Conservation (phyloP, 2,329 filamentous ascomycete species). For the Sarocladiaceae sp. region DNA sequence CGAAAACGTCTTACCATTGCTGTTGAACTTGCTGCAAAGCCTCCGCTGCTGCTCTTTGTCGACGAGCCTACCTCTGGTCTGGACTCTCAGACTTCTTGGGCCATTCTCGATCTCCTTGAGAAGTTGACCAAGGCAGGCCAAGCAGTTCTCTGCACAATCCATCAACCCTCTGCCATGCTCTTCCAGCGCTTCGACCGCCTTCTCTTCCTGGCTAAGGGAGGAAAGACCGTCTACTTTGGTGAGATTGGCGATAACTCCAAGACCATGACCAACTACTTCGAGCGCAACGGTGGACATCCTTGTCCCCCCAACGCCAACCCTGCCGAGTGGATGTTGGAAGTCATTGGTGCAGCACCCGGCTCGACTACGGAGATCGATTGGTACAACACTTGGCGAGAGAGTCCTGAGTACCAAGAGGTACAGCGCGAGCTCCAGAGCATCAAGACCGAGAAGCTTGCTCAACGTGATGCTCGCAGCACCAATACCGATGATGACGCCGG, state of each 20-base stretch:
- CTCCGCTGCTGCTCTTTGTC: slow-evolving; percentile 82
- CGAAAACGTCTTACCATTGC: slow-evolving; percentile 77
- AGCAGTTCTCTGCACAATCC: slow-evolving; percentile 94
- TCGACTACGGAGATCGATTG: slow-evolving; percentile 63
- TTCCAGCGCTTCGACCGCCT: slow-evolving; percentile 88
- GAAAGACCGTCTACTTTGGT: slow-evolving; percentile 71
- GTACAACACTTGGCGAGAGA: slow-evolving; percentile 58
- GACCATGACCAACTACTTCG: slow-evolving; percentile 70
- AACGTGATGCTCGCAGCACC: slow-evolving; percentile 21
- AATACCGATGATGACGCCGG: slow-evolving; percentile 31
- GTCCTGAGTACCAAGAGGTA: slow-evolving; percentile 51
- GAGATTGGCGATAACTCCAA: slow-evolving; percentile 46
- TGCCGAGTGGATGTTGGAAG: slow-evolving; percentile 73
- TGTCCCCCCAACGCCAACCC: slow-evolving; percentile 71
- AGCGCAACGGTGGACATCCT: slow-evolving; percentile 60
- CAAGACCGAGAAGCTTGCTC: slow-evolving; percentile 39
- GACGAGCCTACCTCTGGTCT: slow-evolving; percentile 95
- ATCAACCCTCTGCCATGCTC: slow-evolving; percentile 93
- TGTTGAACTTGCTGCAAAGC: slow-evolving; percentile 93
- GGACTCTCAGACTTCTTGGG: slow-evolving; percentile 88
- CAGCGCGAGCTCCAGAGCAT: slow-evolving; percentile 54
- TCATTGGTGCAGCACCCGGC: slow-evolving; percentile 60
- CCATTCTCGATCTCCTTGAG: slow-evolving; percentile 81
- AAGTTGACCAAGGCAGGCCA: slow-evolving; percentile 87
- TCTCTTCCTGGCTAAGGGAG: slow-evolving; percentile 73